These are phyloP conservation scores for Wickerhamiella cacticola DNA, from an alignment of 805 yeast genomes.

Conservation along the genomic window DNA sequence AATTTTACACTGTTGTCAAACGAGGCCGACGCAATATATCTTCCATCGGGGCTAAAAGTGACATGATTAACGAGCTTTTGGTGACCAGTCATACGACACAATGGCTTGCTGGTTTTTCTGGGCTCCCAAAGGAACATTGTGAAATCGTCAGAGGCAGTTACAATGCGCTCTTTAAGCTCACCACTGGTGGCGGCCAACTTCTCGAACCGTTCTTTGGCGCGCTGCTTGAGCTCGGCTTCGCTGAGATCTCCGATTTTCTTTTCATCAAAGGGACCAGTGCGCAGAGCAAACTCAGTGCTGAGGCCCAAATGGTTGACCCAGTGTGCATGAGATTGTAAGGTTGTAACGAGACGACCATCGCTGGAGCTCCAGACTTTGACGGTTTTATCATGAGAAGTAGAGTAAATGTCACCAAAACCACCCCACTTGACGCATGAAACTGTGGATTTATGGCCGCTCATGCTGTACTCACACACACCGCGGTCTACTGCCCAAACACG, in stretches of 20 bases:
- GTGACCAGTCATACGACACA: constrained; percentile 93
- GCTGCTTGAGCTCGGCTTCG: constrained; percentile 34
- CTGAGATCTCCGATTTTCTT: constrained; percentile 30
- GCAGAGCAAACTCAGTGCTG: constrained; percentile 76
- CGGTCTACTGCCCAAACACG: constrained; percentile 78
- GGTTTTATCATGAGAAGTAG: constrained; percentile 90
- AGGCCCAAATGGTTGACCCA: constrained; percentile 94
- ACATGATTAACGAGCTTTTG: constrained; percentile 95
- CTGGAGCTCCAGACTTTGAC: constrained; percentile 82
- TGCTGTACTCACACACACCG: constrained; percentile 51
- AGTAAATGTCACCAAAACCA: constrained; percentile 70
- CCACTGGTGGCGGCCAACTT: constrained; percentile 53
- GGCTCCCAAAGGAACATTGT: constrained; percentile 99
- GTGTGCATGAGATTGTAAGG: constrained; percentile 83
- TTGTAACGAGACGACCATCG: constrained; percentile 65
- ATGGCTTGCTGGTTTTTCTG: constrained; percentile 60
- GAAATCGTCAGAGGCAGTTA: constrained; percentile 92
- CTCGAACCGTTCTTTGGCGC: constrained; percentile 52
- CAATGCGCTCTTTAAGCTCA: constrained; percentile 56
- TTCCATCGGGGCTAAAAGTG: constrained; percentile 89
- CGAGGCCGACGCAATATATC: constrained; percentile 79
- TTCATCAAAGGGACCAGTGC: constrained; percentile 84
- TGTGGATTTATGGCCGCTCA: constrained; percentile 78
- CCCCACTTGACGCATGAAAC: constrained; percentile 98
- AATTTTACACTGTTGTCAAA: constrained; percentile 90